phyloP scores from a whole-genome alignment of 139 green algal species.

The Gonium pectorale region DNA sequence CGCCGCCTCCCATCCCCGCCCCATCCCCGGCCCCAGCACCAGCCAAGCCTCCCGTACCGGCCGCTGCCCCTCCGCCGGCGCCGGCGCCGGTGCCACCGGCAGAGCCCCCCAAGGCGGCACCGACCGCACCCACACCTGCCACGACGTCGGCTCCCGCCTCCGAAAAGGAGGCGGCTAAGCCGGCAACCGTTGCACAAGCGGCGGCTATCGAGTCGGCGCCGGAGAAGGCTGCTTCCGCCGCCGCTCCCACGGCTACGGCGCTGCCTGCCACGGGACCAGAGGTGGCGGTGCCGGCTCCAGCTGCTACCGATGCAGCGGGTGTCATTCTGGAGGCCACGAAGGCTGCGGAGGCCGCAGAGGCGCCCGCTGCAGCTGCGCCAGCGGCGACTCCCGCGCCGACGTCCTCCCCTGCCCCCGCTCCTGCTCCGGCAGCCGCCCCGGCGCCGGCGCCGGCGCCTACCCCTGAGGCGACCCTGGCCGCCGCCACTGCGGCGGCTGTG shows the following conservation, averaged over 20 bases:
- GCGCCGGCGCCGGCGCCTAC: not conserved
- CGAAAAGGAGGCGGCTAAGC: not conserved
- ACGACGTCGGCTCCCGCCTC: not conserved
- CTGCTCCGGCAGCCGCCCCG: not conserved
- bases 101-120: not conserved
- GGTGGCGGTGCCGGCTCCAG: not conserved
- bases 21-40: not conserved
- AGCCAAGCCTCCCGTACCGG: not conserved
- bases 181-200: too few species aligned
- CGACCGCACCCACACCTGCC: not conserved
- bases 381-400: not conserved
- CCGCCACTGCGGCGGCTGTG: slow-evolving; percentile 26
- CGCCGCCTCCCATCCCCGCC: not conserved
- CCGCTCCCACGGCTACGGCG: not conserved
- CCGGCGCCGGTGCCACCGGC: not conserved
- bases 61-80: not conserved
- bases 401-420: not conserved
- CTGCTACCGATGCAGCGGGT: not conserved
- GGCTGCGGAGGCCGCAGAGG: not conserved
- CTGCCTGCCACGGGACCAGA: not conserved
- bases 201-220: not conserved
- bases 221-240: not conserved
- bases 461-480: not conserved
- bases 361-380: not conserved
- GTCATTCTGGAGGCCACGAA: slow-evolving; percentile 4